Conservation (phyloP, 805 yeast genomes). For the Torulaspora delbrueckii region DNA sequence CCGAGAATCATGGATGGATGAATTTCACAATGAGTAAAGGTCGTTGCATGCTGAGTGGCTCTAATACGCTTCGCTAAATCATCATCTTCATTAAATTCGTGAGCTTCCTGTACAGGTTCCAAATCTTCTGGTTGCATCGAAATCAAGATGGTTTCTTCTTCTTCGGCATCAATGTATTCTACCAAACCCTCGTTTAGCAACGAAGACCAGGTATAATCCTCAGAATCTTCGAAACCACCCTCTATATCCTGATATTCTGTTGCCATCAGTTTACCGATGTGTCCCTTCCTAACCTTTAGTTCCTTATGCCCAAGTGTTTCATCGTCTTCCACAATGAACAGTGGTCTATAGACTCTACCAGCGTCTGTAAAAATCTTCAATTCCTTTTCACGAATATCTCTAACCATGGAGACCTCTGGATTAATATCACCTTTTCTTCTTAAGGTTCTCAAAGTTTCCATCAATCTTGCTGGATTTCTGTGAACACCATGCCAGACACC, state of each 20-base stretch:
- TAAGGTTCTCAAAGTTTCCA: conserved; percentile 82
- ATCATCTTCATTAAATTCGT: conserved; percentile 42
- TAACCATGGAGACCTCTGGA: conserved; percentile 92
- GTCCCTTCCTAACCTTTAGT: conserved; percentile 77
- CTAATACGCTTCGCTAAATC: conserved; percentile 74
- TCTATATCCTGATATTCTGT: conserved; percentile 55
- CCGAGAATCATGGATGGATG: conserved; percentile 99
- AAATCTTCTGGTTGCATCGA: conserved; percentile 99
- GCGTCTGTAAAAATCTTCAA: conserved; percentile 97
- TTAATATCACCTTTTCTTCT: conserved; percentile 94
- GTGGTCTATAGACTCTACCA: conserved; percentile 95
- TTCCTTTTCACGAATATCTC: conserved; percentile 96
- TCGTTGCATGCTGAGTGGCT: conserved; percentile 62
- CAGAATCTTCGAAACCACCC: conserved; percentile 47
- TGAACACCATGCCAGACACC: conserved; percentile 99
- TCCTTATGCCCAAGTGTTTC: conserved; percentile 60
- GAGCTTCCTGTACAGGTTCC: conserved; percentile 54
- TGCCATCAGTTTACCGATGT: conserved; percentile 64
- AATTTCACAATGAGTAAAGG: conserved; percentile 97
- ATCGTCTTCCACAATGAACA: conserved; percentile 88
- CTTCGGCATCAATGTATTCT: conserved; percentile 97
- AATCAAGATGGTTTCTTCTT: conserved; percentile 96
- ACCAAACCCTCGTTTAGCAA: conserved; percentile 81
- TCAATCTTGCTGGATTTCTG: conserved; percentile 89
- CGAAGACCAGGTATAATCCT: conserved; percentile 78